Evolutionary conservation across 108 stramenopile species (phyloP).

Genomic region (Nitzschia palea): DNA sequence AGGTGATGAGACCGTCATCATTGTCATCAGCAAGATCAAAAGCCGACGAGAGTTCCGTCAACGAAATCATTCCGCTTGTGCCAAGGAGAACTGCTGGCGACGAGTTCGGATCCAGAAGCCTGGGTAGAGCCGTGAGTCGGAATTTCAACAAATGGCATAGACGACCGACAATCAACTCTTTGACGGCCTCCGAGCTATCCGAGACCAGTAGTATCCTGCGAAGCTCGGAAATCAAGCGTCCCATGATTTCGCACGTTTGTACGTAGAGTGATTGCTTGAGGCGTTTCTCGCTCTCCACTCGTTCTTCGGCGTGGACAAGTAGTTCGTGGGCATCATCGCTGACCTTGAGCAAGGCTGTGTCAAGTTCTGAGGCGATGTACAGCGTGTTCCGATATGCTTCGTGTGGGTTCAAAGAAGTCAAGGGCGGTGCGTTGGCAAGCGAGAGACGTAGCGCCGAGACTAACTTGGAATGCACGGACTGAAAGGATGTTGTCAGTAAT

Average conservation of each 20-base stretch:
- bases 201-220: constrained; percentile 61
- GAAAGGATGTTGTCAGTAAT: constrained; percentile 76
- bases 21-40: constrained; percentile 89
- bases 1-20: constrained; percentile 84
- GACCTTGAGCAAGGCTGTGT: constrained; percentile 67
- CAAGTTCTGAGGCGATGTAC: constrained; percentile 76
- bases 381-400: constrained; percentile 88
- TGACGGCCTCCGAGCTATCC: constrained; percentile 61
- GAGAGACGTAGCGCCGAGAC: constrained; percentile 75
- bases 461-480: constrained; percentile 77
- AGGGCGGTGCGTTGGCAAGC: constrained; percentile 79
- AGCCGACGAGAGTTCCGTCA: constrained; percentile 72
- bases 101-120: constrained; percentile 71
- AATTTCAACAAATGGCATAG: constrained; percentile 85
- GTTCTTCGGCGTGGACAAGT: constrained; percentile 87
- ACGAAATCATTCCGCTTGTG: constrained; percentile 76
- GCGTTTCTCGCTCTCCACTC: constrained; percentile 82
- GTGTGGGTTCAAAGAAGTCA: constrained; percentile 70
- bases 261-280: constrained; percentile 84
- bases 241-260: constrained; percentile 91
- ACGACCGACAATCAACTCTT: constrained; percentile 80
- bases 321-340: constrained; percentile 88
- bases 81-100: constrained; percentile 67
- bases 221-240: constrained; percentile 79
- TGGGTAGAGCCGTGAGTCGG: constrained; percentile 73